Base-by-base conservation (phyloP, 495 filamentous ascomycete species). In the Glonium stellatum region DNA sequence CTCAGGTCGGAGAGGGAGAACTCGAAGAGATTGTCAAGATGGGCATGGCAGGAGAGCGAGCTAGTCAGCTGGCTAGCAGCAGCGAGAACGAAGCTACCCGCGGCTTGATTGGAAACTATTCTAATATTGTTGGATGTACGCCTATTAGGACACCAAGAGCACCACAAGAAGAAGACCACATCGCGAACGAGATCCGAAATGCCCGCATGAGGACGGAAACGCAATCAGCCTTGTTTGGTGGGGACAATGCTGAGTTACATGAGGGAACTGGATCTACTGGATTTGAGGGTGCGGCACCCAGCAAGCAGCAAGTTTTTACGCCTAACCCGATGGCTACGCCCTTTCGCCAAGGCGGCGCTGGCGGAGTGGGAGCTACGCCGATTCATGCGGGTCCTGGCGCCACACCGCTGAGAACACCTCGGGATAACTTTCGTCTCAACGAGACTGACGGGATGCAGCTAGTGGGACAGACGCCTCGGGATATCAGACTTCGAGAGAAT, bases 11-110 rank as follows among this genome's bases (percentile, higher is more conserved):
- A 69, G 93, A 97, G 64, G 78, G 83, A 35, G 93, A 98, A 72
- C 80, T 98, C 64, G 93, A 98, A 70, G 91, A 96, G 68, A 97
- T 98, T 69, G 91, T 98, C 47, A 98, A 98, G 73, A 95, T 97
- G 90, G 95, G 93, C 27, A 87, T 96, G 85, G 82, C 90, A 51
- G 93, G 90, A 37, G 90, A 96, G 64, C 86, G 86, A 61, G 93
- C 92, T n/a, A 89, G 84, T 68, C 77, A 79, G 51, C 70, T 87
- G 69, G 88, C 87, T 22, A 82, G 82, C n/a, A 56, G 84, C 50
- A 88, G 89, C 69, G 92, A 96, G 61, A 90, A 89, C 53, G 87
- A 89, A 60, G 87, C 86, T 56, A 93, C 92, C 2, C 84, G 86
- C 65, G 92, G 91, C 6, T 77, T 97, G 8, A 78, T 97, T 31